phyloP scores from a whole-genome alignment of 371 early-diverging fungal species.

The Vittaforma corneae region DNA sequence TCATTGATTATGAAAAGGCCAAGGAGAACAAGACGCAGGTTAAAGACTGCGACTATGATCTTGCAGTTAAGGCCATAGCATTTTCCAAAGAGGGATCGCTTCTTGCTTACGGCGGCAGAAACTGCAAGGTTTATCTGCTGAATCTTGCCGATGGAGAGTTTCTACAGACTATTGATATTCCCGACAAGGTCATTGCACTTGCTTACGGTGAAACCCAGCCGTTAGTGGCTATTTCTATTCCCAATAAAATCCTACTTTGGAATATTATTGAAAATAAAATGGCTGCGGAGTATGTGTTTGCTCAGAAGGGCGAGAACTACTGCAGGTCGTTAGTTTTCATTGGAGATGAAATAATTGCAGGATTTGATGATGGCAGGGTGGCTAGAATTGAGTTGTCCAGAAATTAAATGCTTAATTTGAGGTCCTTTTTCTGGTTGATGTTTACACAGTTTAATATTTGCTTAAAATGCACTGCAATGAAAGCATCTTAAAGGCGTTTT shows the following conservation, averaged over 20 bases:
- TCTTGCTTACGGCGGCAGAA: slow-evolving; percentile 54
- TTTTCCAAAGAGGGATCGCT: slow-evolving; percentile 55
- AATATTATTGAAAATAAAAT: slow-evolving; percentile 48
- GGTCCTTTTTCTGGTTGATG: background rate
- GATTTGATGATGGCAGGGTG: slow-evolving; percentile 49
- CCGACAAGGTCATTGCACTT: slow-evolving; percentile 41
- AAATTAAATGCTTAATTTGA: slow-evolving; percentile 36
- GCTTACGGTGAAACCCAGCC: slow-evolving; percentile 52
- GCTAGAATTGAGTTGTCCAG: slow-evolving; percentile 32
- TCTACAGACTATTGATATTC: slow-evolving; percentile 32
- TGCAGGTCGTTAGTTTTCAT: slow-evolving; percentile 42
- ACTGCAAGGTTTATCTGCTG: slow-evolving; percentile 47
- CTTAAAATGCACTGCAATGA: background rate
- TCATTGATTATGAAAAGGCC: slow-evolving; percentile 21
- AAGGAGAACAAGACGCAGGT: slow-evolving; percentile 17
- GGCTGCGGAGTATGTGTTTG: slow-evolving; percentile 32
- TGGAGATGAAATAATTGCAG: slow-evolving; percentile 48
- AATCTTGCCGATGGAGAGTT: slow-evolving; percentile 42
- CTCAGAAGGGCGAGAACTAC: slow-evolving; percentile 36
- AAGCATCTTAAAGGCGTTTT: background rate
- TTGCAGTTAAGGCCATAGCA: slow-evolving; percentile 43
- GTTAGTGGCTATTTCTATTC: slow-evolving; percentile 52
- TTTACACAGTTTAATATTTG: background rate
- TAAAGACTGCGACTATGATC: slow-evolving; percentile 11
- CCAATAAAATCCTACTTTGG: slow-evolving; percentile 50